Base-by-base conservation (phyloP, 352 stramenopile genomes). In the Phytophthora ohioensis region DNA sequence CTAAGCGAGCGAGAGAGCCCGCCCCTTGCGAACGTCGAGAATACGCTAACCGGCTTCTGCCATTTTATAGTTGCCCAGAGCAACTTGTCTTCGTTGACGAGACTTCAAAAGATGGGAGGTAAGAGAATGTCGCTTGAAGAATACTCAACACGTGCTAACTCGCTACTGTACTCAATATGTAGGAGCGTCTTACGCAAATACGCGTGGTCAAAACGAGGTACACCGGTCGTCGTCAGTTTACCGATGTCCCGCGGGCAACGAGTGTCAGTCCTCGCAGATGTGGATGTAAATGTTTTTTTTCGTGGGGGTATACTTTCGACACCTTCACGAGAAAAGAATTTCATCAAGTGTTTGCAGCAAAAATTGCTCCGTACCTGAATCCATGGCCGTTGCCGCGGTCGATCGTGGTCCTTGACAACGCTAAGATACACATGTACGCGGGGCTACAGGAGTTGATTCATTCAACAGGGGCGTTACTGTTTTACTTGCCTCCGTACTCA, bases 381-480 rank as follows among this genome's bases (percentile, higher is more conserved):
- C 62, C 61, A 10, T 78, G 66, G 65, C 55, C 63, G 6, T 38
- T 81, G 10, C 67, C 74, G 5, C 51, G 62, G 31, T 81, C 56
- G 2, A 78, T 78, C 57, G 64, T 76, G 3, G 57, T 76, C 27
- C 13, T 81, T 0, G 66, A 78, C 59, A 74, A 81, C 46, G 70
- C 66, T 13, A 73, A 73, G 15, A 81, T 76, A 15, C 74, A 78
- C 17, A 74, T 78, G 70, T 79, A 69, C 21, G 9, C 0, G 17
- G 56, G 57, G 12, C 5, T 58, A 5, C 47, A 73, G 34, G 49
- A 73, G 0, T 9, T 67, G 12, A 43, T 67, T 17, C 57, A 67
- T 36, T 45, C 36, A 0, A 67, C 57, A 4, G 51, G 57, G 2
- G 65, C 52, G 5, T 27, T 69, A 1, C 31, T 76, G 1, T 75